Conservation (phyloP, 805 yeast genomes). For the Candida tallmaniae region DNA sequence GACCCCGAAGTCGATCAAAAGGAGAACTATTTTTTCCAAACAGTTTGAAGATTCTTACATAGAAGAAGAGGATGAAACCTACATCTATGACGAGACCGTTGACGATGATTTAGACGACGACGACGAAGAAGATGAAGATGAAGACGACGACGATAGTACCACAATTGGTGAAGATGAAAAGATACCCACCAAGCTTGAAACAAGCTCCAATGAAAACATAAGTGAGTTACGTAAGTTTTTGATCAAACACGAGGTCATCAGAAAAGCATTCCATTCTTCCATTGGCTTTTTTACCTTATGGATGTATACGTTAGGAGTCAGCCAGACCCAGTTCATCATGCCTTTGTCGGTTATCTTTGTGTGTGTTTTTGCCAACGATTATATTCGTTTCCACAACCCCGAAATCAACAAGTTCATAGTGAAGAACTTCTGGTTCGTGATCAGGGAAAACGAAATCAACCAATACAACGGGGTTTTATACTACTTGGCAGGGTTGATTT, state of each 20-base stretch:
- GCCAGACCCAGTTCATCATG: slow-evolving; percentile 51
- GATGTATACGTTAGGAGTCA: slow-evolving; percentile 60
- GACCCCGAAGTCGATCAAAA: slow-evolving; percentile 1
- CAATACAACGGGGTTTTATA: slow-evolving; percentile 80
- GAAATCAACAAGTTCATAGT: slow-evolving; percentile 66
- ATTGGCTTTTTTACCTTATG: slow-evolving; percentile 80
- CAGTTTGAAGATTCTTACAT: slow-evolving; percentile 24
- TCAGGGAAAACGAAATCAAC: slow-evolving; percentile 78
- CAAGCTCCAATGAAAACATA: neutral
- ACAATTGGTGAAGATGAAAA: slow-evolving; percentile 8
- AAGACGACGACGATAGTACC: slow-evolving; percentile 13
- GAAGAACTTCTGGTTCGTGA: slow-evolving; percentile 66
- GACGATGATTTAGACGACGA: slow-evolving; percentile 15
- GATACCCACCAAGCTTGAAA: neutral
- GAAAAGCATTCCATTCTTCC: slow-evolving; percentile 84
- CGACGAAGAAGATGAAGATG: slow-evolving; percentile 14
- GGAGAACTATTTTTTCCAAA: slow-evolving; percentile 15
- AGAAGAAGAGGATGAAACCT: slow-evolving; percentile 39
- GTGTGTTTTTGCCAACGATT: slow-evolving; percentile 58
- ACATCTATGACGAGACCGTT: slow-evolving; percentile 18
- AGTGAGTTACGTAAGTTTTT: slow-evolving; percentile 4
- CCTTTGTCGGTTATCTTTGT: slow-evolving; percentile 56
- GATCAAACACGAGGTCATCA: slow-evolving; percentile 76
- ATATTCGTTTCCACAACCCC: slow-evolving; percentile 57
- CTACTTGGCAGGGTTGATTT: slow-evolving; percentile 73